These are phyloP conservation scores for Aspergillaceae sp. DNA, from an alignment of 2,329 filamentous ascomycete species.

Conservation along the genomic window DNA sequence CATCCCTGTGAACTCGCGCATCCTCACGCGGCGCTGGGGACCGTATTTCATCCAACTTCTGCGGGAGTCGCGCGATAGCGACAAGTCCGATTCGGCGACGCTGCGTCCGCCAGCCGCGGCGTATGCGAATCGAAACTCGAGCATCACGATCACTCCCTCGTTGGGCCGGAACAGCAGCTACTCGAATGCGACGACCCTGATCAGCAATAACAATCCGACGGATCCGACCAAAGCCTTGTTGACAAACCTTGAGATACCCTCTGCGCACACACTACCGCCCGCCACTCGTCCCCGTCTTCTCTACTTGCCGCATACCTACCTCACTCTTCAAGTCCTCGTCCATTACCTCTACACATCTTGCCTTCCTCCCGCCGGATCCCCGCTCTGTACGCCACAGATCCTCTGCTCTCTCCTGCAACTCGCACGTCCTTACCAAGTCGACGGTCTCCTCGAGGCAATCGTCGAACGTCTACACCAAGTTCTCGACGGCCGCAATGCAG, in stretches of 20 bases:
- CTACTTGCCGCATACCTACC: slow-evolving; percentile 84
- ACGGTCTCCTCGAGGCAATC: slow-evolving; percentile 84
- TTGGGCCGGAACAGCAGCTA: slow-evolving; percentile 33
- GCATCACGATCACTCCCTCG: slow-evolving; percentile 69
- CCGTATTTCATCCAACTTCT: slow-evolving; percentile 91
- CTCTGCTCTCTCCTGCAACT: slow-evolving; percentile 92
- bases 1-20: slow-evolving; percentile 84
- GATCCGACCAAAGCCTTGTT: slow-evolving; percentile 25
- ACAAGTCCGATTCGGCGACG: slow-evolving; percentile 62
- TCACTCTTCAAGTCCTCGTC: slow-evolving; percentile 81
- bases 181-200: slow-evolving; percentile 35
- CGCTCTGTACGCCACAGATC: slow-evolving; percentile 86
- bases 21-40: slow-evolving; percentile 83
- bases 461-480: slow-evolving; percentile 83
- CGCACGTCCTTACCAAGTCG: slow-evolving; percentile 83
- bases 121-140: slow-evolving; percentile 64
- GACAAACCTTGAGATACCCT: slow-evolving; percentile 44
- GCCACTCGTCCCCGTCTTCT: slow-evolving; percentile 69
- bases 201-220: slow-evolving; percentile 22
- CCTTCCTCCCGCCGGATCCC: slow-evolving; percentile 65
- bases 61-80: slow-evolving; percentile 67
- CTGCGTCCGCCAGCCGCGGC: slow-evolving; percentile 54
- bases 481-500: slow-evolving; percentile 86
- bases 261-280: slow-evolving; percentile 46
- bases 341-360: slow-evolving; percentile 92